Evolutionary conservation across 768 basidiomycete species (phyloP).

Genomic region (Austroboletus eburneus): DNA sequence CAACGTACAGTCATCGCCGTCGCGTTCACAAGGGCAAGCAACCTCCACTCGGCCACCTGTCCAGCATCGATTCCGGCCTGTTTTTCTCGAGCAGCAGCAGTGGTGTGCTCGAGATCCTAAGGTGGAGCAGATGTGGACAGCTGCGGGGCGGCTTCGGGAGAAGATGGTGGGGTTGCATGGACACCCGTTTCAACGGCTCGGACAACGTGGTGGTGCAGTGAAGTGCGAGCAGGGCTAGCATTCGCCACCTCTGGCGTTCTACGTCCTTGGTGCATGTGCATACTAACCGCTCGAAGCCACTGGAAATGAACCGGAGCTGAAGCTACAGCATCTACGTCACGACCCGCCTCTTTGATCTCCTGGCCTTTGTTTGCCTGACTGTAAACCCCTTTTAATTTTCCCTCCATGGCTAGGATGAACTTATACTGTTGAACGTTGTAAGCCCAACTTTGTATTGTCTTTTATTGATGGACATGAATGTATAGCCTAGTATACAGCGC

Average conservation of each 20-base stretch:
- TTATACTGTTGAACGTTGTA: no score
- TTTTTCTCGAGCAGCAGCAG: conserved; percentile 47
- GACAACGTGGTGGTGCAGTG: neutral
- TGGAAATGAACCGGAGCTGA: no score
- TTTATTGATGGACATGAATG: no score
- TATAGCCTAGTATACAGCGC: no score
- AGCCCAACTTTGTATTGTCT: no score
- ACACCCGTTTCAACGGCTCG: conserved; percentile 13
- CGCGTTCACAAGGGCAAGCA: conserved; percentile 11
- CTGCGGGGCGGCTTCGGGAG: conserved; percentile 8
- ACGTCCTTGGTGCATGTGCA: neutral
- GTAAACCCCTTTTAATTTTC: no score
- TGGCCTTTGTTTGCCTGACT: no score
- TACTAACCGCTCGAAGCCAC: no score
- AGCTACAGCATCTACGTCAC: no score
- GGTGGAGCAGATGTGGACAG: conserved; percentile 25
- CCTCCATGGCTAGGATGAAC: no score
- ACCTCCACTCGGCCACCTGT: conserved; percentile 10
- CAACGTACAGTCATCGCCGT: conserved; percentile 24
- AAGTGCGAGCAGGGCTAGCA: neutral
- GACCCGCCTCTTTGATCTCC: no score
- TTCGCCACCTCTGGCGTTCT: no score
- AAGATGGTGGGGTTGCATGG: conserved; percentile 17
- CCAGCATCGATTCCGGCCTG: conserved; percentile 43
- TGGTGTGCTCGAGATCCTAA: conserved; percentile 43